Evolutionary conservation across 2,329 filamentous ascomycete species (phyloP), one percentile per base, ranked within the genome.

Genomic region (Trichoderma oligosporum): DNA sequence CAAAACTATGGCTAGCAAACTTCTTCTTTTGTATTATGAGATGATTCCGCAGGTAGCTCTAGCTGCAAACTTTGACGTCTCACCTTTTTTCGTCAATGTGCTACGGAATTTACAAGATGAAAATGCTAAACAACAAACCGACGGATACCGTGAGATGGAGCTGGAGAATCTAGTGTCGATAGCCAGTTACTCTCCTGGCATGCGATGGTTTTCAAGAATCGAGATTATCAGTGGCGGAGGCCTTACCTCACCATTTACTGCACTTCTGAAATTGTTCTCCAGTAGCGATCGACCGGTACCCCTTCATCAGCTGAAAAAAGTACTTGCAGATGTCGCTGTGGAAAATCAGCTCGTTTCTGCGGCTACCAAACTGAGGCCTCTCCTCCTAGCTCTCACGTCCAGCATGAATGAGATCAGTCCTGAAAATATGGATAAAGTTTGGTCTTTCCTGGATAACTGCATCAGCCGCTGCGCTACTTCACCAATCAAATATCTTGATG

Each of bases 181-280:
- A 68, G 91, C 92, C 3, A 83, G 85, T 61, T 84, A 86, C 64
- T 95, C 91, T 3, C 85, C 89, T 0, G 86, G 86, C 5, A 94
- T 96, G 85, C 85, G 88, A 61, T 97, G 93, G 93, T 97, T 94
- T 76, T 81, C 88, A 61, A 92, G 89, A 66, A 82, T 76, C 58
- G 82, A 87, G 62, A 79, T 79, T 1, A 75, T 88, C n/a, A 68
- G 72, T 1, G 75, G 82, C 36, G 64, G 65, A 16, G 61, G 61
- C 7, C 59, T 62, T 6, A 65, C 64, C 2, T 90, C 88, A 4
- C 87, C 88, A 0, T 90, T 91, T 61, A 82, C 83, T n/a, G 84
- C 85, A 0, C 78, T 93, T 20, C 70, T 93, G 5, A 83, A 79
- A 59, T 64, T 75, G 3, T 62, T 73, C 2, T 74, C 70, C 42